Percentiles rank a stretch among this genome's conserved stretches.
Conservation (phyloP, 1,284 basidiomycete species). For the Leccinum pachyderme region DNA sequence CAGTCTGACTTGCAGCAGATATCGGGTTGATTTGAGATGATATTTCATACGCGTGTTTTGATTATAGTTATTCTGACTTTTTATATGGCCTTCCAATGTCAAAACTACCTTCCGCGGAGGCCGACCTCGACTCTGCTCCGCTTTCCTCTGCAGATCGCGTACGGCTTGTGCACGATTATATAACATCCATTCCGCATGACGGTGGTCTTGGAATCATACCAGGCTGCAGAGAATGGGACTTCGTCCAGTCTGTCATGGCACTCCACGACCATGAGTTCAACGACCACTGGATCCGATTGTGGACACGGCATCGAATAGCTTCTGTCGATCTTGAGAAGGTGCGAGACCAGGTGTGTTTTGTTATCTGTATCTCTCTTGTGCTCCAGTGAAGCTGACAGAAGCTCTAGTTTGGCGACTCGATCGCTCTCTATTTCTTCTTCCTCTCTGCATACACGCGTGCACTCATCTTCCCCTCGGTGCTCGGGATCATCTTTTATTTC, state of each 20-base stretch:
- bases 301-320: slow-evolving; percentile 30
- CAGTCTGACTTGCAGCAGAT: not conserved
- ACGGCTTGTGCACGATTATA: slow-evolving; percentile 74
- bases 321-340: slow-evolving; percentile 39
- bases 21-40: not conserved
- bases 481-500: slow-evolving; percentile 63
- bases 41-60: slow-evolving; percentile 2
- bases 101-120: slow-evolving; percentile 41
- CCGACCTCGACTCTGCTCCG: slow-evolving; percentile 41
- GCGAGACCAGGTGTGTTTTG: slow-evolving; percentile 37
- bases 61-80: slow-evolving; percentile 57
- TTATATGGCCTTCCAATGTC: slow-evolving; percentile 60
- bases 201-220: slow-evolving; percentile 81
- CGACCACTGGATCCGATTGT: slow-evolving; percentile 39
- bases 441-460: slow-evolving; percentile 80
- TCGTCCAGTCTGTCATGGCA: slow-evolving; percentile 76
- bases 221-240: slow-evolving; percentile 67
- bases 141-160: slow-evolving; percentile 73
- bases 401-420: slow-evolving; percentile 75
- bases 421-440: slow-evolving; percentile 93
- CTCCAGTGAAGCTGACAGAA: slow-evolving; percentile 2
- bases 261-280: slow-evolving; percentile 85
- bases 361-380: not conserved
- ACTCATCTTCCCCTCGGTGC: slow-evolving; percentile 64
- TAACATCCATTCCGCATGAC: slow-evolving; percentile 68